Evolutionary conservation across 2,329 filamentous ascomycete species (phyloP).

Genomic region (Blastomyces silverae): DNA sequence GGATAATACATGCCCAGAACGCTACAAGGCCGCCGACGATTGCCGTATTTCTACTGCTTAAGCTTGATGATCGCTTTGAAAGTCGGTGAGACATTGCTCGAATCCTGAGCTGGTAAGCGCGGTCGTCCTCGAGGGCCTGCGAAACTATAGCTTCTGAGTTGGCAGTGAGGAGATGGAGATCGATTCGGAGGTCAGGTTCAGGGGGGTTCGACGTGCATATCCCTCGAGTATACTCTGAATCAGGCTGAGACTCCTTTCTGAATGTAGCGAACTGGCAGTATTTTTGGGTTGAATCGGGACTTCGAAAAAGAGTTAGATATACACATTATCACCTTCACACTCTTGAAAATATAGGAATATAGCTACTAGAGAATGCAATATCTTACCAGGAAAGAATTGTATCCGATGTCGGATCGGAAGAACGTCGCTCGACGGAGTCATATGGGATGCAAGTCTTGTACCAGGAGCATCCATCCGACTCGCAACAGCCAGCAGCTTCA

Average conservation of each 20-base stretch:
- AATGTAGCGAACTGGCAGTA: conserved; percentile 4
- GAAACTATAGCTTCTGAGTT: not conserved
- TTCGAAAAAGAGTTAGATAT: not conserved
- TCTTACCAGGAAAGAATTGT: not conserved
- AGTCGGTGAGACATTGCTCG: not conserved
- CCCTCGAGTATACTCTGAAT: not conserved
- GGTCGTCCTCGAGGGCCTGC: not conserved
- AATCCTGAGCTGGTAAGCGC: not conserved
- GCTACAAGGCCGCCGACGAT: not conserved
- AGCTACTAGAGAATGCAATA: not conserved
- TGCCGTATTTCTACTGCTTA: not conserved
- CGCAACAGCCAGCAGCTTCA: conserved; percentile 9
- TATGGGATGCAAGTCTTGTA: not conserved
- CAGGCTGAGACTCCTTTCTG: not conserved
- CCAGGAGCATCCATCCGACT: conserved; percentile 6
- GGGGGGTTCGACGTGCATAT: conserved; percentile 2
- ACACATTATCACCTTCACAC: not conserved
- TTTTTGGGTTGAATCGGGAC: not conserved
- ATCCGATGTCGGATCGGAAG: not conserved
- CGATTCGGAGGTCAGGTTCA: not conserved
- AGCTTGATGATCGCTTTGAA: not conserved
- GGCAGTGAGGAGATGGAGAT: not conserved
- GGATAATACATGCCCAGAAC: not conserved
- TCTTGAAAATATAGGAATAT: too few relatives aligned
- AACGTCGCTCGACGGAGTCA: not conserved